These are phyloP conservation scores for Odontarrhena argentea DNA, from an alignment of 345 rosid genomes.

Conservation along the genomic window DNA sequence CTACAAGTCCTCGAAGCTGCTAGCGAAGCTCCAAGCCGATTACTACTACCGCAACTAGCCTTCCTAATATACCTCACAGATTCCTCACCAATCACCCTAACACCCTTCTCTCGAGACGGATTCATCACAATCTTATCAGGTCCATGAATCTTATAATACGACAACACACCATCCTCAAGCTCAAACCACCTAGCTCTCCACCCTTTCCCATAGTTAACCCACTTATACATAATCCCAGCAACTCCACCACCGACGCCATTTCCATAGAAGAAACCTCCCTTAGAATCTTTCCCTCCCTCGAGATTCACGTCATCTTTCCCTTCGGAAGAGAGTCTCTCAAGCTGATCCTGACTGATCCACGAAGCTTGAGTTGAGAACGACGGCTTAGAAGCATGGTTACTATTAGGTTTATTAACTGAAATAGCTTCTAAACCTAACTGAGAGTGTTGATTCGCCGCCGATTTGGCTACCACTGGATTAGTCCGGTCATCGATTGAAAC, in stretches of 20 bases:
- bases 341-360: constrained; percentile 53
- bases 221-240: constrained; percentile 88
- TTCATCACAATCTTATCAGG: constrained; percentile 81
- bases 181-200: constrained; percentile 93
- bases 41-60: constrained; percentile 57
- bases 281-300: constrained; percentile 45
- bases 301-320: constrained; percentile 37
- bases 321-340: constrained; percentile 42
- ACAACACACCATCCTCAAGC: constrained; percentile 80
- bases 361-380: constrained; percentile 63
- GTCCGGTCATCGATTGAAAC: constrained; percentile 88
- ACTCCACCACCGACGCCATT: constrained; percentile 50
- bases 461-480: constrained; percentile 61
- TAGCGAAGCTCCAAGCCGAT: constrained; percentile 37
- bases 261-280: constrained; percentile 43
- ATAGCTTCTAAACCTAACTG: constrained; percentile 49
- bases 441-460: constrained; percentile 47
- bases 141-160: constrained; percentile 91
- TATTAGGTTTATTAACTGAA: constrained; percentile 28
- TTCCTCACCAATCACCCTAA: constrained; percentile 82
- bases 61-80: constrained; percentile 78
- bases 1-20: constrained; percentile 56
- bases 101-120: constrained; percentile 63
- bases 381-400: constrained; percentile 52
- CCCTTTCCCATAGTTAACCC: constrained; percentile 97